Evolutionary conservation across 345 rosid genomes (phyloP).

Genomic region (Hibiscus trionum): DNA sequence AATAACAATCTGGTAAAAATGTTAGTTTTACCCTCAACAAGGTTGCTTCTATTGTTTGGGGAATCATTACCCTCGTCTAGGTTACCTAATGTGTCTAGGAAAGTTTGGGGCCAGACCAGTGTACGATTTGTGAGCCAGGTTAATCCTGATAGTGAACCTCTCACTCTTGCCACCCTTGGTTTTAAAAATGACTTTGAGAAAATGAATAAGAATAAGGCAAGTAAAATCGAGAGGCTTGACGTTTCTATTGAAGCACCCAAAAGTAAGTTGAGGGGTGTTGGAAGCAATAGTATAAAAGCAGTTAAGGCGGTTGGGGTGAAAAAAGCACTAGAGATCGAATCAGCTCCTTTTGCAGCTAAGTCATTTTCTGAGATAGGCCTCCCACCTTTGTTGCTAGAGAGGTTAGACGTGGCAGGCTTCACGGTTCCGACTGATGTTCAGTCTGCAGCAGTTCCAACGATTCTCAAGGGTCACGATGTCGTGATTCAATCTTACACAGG

Average conservation of each 20-base stretch:
- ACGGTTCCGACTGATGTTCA: constrained; percentile 80
- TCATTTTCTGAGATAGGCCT: constrained; percentile 90
- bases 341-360: constrained; percentile 59
- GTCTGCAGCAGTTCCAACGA: constrained; percentile 69
- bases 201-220: constrained; percentile 16
- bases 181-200: constrained; percentile 29
- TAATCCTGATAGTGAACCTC: constrained; percentile 36
- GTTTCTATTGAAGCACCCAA: constrained; percentile 25
- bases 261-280: constrained; percentile 28
- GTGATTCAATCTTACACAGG: constrained; percentile 94
- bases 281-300: constrained; percentile 28
- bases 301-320: constrained; percentile 33
- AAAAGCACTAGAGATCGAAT: constrained; percentile 36
- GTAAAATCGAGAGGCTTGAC: constrained; percentile 22
- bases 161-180: constrained; percentile 60
- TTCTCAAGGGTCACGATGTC: constrained; percentile 62
- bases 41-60: constrained; percentile 60
- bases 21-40: constrained; percentile 44
- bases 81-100: constrained; percentile 34
- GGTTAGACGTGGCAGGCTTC: constrained; percentile 68
- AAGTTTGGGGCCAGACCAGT: constrained; percentile 25
- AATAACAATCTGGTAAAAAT: constrained; percentile 22
- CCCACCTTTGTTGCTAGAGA: constrained; percentile 50
- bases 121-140: constrained; percentile 37
- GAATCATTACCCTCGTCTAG: constrained; percentile 40